Evolutionary conservation across 2,329 filamentous ascomycete genomes (phyloP).

Genomic region (Neodidymelliopsis sp.): DNA sequence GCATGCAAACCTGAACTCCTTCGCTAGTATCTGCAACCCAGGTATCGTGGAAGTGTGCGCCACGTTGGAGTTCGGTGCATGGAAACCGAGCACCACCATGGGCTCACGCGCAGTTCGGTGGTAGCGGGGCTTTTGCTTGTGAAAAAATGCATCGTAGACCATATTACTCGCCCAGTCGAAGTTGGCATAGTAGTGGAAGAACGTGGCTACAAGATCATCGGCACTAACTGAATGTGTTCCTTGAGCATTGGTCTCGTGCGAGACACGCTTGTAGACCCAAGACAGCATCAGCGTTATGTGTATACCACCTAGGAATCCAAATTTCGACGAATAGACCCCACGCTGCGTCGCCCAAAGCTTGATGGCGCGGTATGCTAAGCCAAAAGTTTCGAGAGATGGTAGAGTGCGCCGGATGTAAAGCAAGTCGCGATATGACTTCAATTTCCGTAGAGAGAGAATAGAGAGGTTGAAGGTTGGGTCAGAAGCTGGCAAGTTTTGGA

Average conservation of each 20-base stretch:
- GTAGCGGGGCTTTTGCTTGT: constrained; percentile 53
- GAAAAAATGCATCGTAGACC: constrained; percentile 68
- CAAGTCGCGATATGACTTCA: constrained; percentile 70
- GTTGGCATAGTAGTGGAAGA: constrained; percentile 68
- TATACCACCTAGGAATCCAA: constrained; percentile 71
- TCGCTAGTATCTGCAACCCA: constrained; percentile 59
- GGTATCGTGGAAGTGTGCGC: constrained; percentile 62
- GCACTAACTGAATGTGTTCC: constrained; percentile 50
- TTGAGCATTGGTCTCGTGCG: constrained; percentile 21
- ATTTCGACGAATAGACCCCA: constrained; percentile 70
- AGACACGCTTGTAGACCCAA: constrained; percentile 62
- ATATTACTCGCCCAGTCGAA: constrained; percentile 66
- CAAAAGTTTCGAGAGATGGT: constrained; percentile 66
- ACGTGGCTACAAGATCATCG: constrained; percentile 63
- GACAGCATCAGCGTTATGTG: constrained; percentile 70
- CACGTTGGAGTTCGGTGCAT: constrained; percentile 68
- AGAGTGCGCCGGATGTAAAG: constrained; percentile 67
- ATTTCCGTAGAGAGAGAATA: constrained; percentile 63
- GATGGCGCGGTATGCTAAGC: constrained; percentile 65
- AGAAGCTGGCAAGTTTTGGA: constrained; percentile 54
- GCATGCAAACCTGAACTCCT: constrained; percentile 61
- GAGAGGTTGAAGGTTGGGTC: constrained; percentile 65
- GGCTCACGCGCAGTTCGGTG: constrained; percentile 65
- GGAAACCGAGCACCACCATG: constrained; percentile 69
- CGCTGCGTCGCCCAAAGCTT: constrained; percentile 68